Evolutionary conservation across 2,329 filamentous ascomycete genomes (phyloP), one percentile per base, ranked within the genome.

Genomic region (Cyphellophora europaea): DNA sequence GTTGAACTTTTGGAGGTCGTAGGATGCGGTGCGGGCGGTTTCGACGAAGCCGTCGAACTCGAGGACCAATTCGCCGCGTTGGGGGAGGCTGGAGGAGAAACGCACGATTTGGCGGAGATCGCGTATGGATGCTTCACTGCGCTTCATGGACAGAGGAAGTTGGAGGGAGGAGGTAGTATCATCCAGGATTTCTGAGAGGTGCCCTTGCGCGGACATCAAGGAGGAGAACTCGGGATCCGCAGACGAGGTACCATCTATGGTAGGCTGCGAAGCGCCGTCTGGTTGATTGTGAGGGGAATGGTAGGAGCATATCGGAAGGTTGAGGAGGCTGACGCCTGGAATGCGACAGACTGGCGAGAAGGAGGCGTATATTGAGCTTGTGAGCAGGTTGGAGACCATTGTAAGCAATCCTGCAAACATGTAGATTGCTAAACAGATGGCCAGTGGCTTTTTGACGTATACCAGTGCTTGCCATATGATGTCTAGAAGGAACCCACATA

Each of bases 1-100:
- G 58, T 88, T 88, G 67, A 88, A 91, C 38, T 69, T 72, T 41
- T 80, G 77, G 4, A 91, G 66, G 37, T 82, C 76, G 29, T 69
- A 66, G 3, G 79, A 74, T 1, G 79, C 77, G 30, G 70, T 66
- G 3, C 74, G 66, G 2, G 80, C 77, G 0, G 74, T 76, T 6
- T 80, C 74, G 45, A 91, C 74, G 57, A 88, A 93, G 32, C 74
- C 74, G 42, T 82, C 74, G 37, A 93, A 82, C 53, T 89, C 83
- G 14, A 78, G 67, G 4, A 83, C 73, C 10, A 93, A 70, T 56
- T 87, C 79, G 21, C 80, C 71, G 18, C 54, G 62, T 10, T 73
- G 74, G 16, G 76, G 73, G 1, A 91, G 63, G 8, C 14, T 15
- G 14, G 74, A 69, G 47, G 79, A 85, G 57, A 79, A 77, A 25